These are phyloP conservation scores for Penicillium waksmanii DNA, from an alignment of 495 filamentous ascomycete species.

Conservation along the genomic window DNA sequence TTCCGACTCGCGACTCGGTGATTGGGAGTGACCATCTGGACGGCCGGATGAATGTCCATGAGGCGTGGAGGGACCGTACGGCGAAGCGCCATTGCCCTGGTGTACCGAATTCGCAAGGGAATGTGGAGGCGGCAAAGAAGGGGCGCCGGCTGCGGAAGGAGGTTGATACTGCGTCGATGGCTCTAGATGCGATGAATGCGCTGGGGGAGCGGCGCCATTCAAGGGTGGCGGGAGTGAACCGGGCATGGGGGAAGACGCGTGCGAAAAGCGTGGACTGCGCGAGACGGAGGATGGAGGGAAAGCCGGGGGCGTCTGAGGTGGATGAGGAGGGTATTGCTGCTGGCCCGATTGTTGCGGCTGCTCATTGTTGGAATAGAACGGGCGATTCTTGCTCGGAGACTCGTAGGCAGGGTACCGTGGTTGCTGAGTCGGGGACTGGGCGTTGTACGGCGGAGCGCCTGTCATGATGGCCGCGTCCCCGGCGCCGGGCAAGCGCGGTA, in stretches of 20 bases:
- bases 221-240: conserved; percentile 51
- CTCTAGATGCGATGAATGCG: conserved; percentile 47
- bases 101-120: conserved; percentile 49
- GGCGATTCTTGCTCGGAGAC: conserved; percentile 50
- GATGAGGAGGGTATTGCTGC: conserved; percentile 52
- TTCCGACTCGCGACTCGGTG: conserved; percentile 45
- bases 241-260: conserved; percentile 57
- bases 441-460: conserved; percentile 52
- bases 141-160: conserved; percentile 38
- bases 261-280: conserved; percentile 55
- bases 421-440: conserved; percentile 50
- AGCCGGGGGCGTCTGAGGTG: conserved; percentile 57
- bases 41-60: conserved; percentile 52
- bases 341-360: conserved; percentile 24
- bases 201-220: conserved; percentile 54
- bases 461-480: conserved; percentile 51
- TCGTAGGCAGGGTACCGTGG: conserved; percentile 44
- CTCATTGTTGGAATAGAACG: conserved; percentile 61
- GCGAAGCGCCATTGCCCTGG: conserved; percentile 42
- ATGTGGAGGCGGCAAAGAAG: conserved; percentile 42
- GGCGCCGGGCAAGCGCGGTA: conserved; percentile 30
- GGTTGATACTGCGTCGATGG: conserved; percentile 49
- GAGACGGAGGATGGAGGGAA: conserved; percentile 57
- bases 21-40: conserved; percentile 48
- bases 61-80: conserved; percentile 44